Evolutionary conservation across 495 filamentous ascomycete genomes (phyloP).

Genomic region (Annulohypoxylon maeteangense): DNA sequence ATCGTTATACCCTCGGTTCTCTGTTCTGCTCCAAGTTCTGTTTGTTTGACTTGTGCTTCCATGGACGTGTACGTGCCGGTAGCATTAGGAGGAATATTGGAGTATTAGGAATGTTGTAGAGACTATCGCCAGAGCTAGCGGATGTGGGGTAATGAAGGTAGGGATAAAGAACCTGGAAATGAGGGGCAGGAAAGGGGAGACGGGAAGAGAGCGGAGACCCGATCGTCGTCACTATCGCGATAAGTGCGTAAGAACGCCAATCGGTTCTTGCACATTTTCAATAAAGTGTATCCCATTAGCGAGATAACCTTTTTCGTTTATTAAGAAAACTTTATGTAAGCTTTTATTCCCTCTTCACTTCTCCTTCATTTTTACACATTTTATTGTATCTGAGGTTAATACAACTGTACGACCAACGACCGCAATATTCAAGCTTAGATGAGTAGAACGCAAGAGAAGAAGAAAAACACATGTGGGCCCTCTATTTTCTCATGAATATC

Average conservation of each 20-base stretch:
- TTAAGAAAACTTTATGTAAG: not conserved
- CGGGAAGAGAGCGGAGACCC: conserved; percentile 9
- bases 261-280: conserved; percentile 27
- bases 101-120: too few relatives aligned
- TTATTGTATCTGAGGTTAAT: too few relatives aligned
- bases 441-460: not conserved
- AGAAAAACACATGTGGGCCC: not conserved
- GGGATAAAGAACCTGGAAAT: not conserved
- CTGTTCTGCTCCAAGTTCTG: too few relatives aligned
- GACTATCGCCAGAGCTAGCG: conserved; percentile 4
- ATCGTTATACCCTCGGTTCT: conserved; percentile 1
- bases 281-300: conserved; percentile 2
- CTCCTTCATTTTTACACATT: not conserved
- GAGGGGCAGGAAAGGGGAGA: not conserved
- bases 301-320: not conserved
- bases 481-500: too few relatives aligned
- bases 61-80: not conserved
- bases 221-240: not conserved
- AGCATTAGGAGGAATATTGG: too few relatives aligned
- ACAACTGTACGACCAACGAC: not conserved
- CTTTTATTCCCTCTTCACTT: not conserved
- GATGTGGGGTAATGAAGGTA: conserved; percentile 19
- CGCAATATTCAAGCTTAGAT: not conserved
- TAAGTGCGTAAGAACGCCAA: conserved; percentile 26
- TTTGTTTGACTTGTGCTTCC: not conserved